A percentile compares a stretch with the other conserved stretches of the same genome.
These are phyloP conservation scores for Rhodotorula sp. DNA, from an alignment of 1,284 basidiomycete species.

Conservation along the genomic window DNA sequence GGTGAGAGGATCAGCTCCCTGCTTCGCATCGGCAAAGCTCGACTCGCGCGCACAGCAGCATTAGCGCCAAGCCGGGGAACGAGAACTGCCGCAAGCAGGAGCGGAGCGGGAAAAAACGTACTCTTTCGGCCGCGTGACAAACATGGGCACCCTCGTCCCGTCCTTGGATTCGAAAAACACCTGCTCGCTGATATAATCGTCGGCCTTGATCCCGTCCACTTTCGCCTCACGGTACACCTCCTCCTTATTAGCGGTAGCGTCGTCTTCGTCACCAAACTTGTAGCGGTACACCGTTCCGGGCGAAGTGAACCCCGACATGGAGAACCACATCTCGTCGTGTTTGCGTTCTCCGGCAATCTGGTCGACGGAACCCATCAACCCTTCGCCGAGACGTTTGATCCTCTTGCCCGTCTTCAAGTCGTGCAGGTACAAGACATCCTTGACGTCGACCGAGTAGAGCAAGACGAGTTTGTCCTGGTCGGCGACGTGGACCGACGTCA, in stretches of 20 bases:
- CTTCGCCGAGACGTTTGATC: constrained; percentile 61
- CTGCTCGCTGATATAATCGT: constrained; percentile 72
- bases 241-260: constrained; percentile 47
- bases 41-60: constrained; percentile 47
- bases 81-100: neutral
- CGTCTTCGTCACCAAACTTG: constrained; percentile 54
- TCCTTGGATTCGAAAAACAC: constrained; percentile 77
- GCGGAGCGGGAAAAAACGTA: constrained; percentile 46
- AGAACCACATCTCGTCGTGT: constrained; percentile 67
- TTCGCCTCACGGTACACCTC: constrained; percentile 64
- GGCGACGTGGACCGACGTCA: constrained; percentile 59
- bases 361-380: constrained; percentile 68
- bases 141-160: constrained; percentile 80
- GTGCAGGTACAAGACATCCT: constrained; percentile 77
- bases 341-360: constrained; percentile 58
- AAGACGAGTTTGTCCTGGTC: constrained; percentile 63
- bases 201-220: constrained; percentile 64
- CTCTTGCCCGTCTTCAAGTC: constrained; percentile 59
- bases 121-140: constrained; percentile 72
- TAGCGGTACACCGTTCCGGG: constrained; percentile 68
- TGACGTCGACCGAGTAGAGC: constrained; percentile 74
- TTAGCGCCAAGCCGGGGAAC: constrained; percentile 61
- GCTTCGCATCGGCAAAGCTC: constrained; percentile 62
- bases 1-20: constrained; percentile 19
- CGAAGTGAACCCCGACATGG: constrained; percentile 67